Percentiles rank a stretch among this genome's conserved stretches.
Conservation (phyloP, 2,329 filamentous ascomycete genomes). For the Alternaria triticina region DNA sequence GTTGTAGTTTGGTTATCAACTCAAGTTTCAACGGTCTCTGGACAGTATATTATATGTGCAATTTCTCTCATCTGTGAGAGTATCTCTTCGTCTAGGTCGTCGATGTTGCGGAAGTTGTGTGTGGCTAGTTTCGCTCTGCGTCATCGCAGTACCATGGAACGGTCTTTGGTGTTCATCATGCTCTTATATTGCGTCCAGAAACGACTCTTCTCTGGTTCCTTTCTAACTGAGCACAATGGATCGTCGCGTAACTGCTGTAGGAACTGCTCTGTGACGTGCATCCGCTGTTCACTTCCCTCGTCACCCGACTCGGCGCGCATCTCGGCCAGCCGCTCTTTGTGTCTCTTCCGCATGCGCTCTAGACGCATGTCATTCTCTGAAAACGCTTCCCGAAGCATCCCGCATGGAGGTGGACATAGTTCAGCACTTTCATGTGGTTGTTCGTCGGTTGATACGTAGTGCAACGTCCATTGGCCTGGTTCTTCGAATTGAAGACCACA, state of each 20-base stretch:
- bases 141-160: too few species aligned
- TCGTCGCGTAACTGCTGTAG: not conserved
- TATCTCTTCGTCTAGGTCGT: too few species aligned
- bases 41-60: too few species aligned
- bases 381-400: not conserved
- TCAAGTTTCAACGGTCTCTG: too few species aligned
- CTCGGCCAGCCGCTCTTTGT: not conserved
- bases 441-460: not conserved
- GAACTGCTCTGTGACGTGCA: not conserved
- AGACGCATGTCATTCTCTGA: not conserved
- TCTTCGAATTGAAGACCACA: not conserved
- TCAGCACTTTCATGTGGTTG: too few species aligned
- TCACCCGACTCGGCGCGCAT: not conserved
- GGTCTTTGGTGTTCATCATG: not conserved
- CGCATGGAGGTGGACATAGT: not conserved
- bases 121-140: too few species aligned
- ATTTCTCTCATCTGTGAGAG: too few species aligned
- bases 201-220: not conserved
- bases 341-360: not conserved
- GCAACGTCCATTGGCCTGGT: not conserved
- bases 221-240: not conserved
- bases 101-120: too few species aligned
- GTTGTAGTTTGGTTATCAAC: too few species aligned
- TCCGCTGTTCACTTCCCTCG: not conserved
- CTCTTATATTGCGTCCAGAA: not conserved